Evolutionary conservation across 78 protist genomes (phyloP).

Genomic region (Bigelowiella natans): DNA sequence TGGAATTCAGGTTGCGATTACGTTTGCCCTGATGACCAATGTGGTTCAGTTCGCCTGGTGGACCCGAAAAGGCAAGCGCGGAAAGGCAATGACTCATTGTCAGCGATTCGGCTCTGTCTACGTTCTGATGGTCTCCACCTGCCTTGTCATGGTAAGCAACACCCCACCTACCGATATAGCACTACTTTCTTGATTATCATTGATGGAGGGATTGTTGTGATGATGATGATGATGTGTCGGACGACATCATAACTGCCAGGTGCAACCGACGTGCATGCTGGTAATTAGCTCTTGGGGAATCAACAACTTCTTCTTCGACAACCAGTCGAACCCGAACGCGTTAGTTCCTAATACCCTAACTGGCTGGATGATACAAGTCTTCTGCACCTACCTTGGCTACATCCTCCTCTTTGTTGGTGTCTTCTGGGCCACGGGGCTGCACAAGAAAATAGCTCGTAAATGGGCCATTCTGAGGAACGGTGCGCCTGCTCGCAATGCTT

Average conservation of each 20-base stretch:
- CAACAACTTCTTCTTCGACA: neutral
- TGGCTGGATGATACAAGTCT: neutral
- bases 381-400: neutral
- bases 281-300: neutral
- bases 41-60: neutral
- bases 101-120: neutral
- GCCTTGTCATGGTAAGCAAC: neutral
- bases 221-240: no score
- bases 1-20: neutral
- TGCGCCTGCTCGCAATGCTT: no score
- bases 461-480: no score
- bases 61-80: neutral
- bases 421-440: neutral
- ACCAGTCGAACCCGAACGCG: neutral
- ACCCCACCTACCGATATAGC: no score
- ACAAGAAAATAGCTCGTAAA: neutral
- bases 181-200: no score
- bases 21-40: neutral
- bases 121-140: neutral
- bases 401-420: neutral
- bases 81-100: neutral
- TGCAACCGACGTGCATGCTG: neutral
- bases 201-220: no score
- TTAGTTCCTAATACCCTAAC: neutral
- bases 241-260: no score